Evolutionary conservation across 345 rosid species (phyloP).

Genomic region (Eutrema heterophyllum): DNA sequence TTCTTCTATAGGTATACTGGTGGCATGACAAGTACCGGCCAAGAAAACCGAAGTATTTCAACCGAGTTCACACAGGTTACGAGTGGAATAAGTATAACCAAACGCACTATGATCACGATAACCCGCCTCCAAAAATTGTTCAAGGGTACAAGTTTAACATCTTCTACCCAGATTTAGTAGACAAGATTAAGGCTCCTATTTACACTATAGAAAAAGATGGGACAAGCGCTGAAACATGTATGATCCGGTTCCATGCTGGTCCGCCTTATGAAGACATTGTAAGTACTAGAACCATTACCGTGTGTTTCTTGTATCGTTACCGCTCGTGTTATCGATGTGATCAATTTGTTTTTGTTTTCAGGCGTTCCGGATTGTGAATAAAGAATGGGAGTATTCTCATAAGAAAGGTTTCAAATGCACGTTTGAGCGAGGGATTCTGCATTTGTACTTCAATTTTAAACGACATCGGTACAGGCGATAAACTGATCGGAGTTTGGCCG

Average conservation of each 20-base stretch:
- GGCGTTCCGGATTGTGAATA: constrained; percentile 90
- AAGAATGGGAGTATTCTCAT: constrained; percentile 97
- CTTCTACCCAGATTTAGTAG: constrained; percentile 91
- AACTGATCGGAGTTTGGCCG: constrained; percentile 12
- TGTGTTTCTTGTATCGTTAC: not conserved
- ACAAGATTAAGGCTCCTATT: constrained; percentile 75
- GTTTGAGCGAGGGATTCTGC: constrained; percentile 88
- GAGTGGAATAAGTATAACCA: constrained; percentile 98
- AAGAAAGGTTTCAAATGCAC: constrained; percentile 97
- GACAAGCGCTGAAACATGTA: constrained; percentile 71
- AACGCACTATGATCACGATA: constrained; percentile 92
- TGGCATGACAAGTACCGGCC: constrained; percentile 99
- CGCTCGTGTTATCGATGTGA: not conserved
- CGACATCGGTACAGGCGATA: constrained; percentile 88
- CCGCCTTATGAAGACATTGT: constrained; percentile 95
- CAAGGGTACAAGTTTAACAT: constrained; percentile 95
- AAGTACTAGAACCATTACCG: constrained; percentile 24
- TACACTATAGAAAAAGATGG: constrained; percentile 85
- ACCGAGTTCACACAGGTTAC: constrained; percentile 96
- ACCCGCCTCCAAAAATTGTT: constrained; percentile 92
- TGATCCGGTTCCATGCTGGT: constrained; percentile 88
- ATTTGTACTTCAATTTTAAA: constrained; percentile 85
- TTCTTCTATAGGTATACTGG: constrained; percentile 69
- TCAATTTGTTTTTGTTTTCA: constrained; percentile 20
- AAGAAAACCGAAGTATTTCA: constrained; percentile 90